Evolutionary conservation across 2,329 filamentous ascomycete species (phyloP).

Genomic region (Botrytis deweyae): DNA sequence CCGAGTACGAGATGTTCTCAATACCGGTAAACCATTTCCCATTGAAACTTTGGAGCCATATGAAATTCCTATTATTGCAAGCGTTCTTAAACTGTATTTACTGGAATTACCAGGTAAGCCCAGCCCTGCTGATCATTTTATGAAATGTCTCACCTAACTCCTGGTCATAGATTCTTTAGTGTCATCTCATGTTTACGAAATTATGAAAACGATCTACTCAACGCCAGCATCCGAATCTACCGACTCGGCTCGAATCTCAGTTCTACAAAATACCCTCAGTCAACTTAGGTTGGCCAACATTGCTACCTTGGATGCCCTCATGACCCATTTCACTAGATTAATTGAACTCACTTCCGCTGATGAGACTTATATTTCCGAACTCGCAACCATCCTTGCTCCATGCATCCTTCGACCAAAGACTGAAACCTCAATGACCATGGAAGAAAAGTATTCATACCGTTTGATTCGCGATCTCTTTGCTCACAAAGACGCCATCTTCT

Average conservation of each 20-base stretch:
- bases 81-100: conserved; percentile 88
- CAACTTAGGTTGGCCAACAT: conserved; percentile 96
- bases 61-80: conserved; percentile 91
- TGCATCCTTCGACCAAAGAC: conserved; percentile 84
- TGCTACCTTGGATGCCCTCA: conserved; percentile 95
- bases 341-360: conserved; percentile 97
- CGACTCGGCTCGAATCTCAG: conserved; percentile 78
- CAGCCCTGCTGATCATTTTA: too few relatives aligned
- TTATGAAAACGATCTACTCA: conserved; percentile 94
- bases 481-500: conserved; percentile 94
- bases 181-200: conserved; percentile 97
- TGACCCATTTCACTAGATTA: conserved; percentile 95
- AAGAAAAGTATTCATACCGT: conserved; percentile 89
- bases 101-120: conserved; percentile 85
- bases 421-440: conserved; percentile 89
- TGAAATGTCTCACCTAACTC: conserved; percentile 29
- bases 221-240: conserved; percentile 74
- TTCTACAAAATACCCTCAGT: conserved; percentile 92
- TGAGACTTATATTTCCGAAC: conserved; percentile 73
- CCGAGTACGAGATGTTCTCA: conserved; percentile 76
- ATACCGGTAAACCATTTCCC: conserved; percentile 79
- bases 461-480: conserved; percentile 88
- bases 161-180: conserved; percentile 78
- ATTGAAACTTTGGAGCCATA: conserved; percentile 79
- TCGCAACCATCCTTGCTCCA: conserved; percentile 74